Conservation (phyloP, 2,329 filamentous ascomycete genomes). For the Fusarium citri region DNA sequence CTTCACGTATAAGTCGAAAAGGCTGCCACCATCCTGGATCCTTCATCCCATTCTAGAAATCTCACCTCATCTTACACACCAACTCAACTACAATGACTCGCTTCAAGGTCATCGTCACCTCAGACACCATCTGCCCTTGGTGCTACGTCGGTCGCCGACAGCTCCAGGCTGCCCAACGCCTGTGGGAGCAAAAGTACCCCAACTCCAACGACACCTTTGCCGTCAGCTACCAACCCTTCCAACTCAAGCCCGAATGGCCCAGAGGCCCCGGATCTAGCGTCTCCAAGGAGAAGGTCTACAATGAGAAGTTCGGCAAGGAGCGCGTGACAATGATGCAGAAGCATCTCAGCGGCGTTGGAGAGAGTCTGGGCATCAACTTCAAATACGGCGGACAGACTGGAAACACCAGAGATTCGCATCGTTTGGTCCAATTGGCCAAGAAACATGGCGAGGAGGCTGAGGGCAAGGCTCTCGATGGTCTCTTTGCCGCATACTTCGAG, state of each 20-base stretch:
- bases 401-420: conserved; percentile 82
- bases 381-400: conserved; percentile 76
- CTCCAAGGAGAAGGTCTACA: conserved; percentile 54
- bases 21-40: not conserved
- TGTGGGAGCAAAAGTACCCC: conserved; percentile 55
- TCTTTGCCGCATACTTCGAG: conserved; percentile 59
- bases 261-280: conserved; percentile 48
- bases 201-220: conserved; percentile 68
- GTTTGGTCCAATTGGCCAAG: conserved; percentile 65
- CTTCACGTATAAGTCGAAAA: conserved; percentile 19
- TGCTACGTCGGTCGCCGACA: conserved; percentile 63
- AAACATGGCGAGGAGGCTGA: conserved; percentile 62
- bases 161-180: conserved; percentile 59
- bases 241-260: conserved; percentile 55
- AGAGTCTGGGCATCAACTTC: conserved; percentile 56
- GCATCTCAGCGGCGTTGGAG: conserved; percentile 49
- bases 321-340: conserved; percentile 57
- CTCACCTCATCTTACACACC: conserved; percentile 4
- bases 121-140: conserved; percentile 64
- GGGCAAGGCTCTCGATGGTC: conserved; percentile 63
- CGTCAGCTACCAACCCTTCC: conserved; percentile 60
- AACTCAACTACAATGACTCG: conserved; percentile 66
- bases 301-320: conserved; percentile 70
- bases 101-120: conserved; percentile 60
- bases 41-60: not conserved